A percentile compares a stretch with the other conserved stretches of the same genome.
Evolutionary conservation across 2,329 filamentous ascomycete species (phyloP).

Genomic region (Botrytis byssoidea): DNA sequence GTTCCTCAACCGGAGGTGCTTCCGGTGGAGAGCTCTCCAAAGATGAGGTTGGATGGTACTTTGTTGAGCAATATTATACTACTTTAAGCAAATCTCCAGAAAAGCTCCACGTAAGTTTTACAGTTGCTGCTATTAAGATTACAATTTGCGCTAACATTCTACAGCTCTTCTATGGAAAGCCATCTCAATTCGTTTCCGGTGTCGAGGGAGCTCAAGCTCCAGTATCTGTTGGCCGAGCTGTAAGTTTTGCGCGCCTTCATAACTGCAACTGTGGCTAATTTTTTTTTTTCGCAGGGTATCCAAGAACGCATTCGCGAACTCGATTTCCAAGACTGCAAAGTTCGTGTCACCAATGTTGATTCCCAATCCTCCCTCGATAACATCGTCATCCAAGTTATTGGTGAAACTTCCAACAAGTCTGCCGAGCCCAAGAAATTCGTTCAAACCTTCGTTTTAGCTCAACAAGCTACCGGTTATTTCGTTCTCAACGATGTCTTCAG

Average conservation of each 20-base stretch:
- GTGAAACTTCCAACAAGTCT: conserved; percentile 93
- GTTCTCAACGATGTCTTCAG: conserved; percentile 98
- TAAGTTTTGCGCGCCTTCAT: conserved; percentile 47
- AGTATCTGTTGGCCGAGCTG: conserved; percentile 83
- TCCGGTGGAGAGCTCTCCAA: conserved; percentile 60
- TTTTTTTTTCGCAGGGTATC: conserved; percentile 63
- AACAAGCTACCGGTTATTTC: conserved; percentile 96
- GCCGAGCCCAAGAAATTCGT: conserved; percentile 93
- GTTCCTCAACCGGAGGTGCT: conserved; percentile 37
- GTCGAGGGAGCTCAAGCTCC: conserved; percentile 84
- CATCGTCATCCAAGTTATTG: conserved; percentile 97
- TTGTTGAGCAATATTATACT: conserved; percentile 99
- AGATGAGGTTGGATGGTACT: conserved; percentile 98
- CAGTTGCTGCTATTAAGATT: neutral
- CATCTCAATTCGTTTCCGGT: conserved; percentile 91
- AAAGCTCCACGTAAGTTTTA: conserved; percentile 71
- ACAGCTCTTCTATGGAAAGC: conserved; percentile 91
- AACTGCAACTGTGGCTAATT: conserved; percentile 26
- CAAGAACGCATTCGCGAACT: conserved; percentile 91
- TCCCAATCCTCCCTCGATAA: conserved; percentile 89
- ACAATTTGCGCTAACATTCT: conserved; percentile 25
- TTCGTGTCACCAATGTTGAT: conserved; percentile 96
- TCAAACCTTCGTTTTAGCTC: conserved; percentile 94
- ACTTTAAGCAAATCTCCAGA: conserved; percentile 92
- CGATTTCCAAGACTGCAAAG: conserved; percentile 96